Evolutionary conservation across 371 early-diverging fungal species (phyloP).

Genomic region (Mortierella polycephala): DNA sequence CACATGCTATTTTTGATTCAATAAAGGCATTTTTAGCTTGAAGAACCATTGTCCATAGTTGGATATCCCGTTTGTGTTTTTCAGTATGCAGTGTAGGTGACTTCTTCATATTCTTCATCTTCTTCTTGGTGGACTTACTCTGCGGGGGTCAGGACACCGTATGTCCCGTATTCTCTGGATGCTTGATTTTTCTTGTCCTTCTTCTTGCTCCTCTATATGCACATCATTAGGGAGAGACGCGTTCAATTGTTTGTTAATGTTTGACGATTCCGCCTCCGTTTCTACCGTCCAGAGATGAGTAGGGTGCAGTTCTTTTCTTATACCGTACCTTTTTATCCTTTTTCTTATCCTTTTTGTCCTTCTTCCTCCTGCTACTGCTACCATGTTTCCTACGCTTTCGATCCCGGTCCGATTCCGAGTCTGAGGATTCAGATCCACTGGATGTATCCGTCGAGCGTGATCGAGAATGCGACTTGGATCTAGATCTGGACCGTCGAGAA

Average conservation of each 20-base stretch:
- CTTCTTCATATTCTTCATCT: not conserved
- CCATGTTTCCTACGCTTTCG: slow-evolving; percentile 43
- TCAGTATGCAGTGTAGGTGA: too few species aligned
- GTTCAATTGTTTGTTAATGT: too few species aligned
- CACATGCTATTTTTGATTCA: slow-evolving; percentile 47
- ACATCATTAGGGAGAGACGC: not conserved
- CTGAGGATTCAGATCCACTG: slow-evolving; percentile 37
- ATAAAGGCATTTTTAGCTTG: not conserved
- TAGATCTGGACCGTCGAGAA: slow-evolving; percentile 24
- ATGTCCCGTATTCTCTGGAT: slow-evolving; percentile 37
- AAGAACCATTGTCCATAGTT: too few species aligned
- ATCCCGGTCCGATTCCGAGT: slow-evolving; percentile 37
- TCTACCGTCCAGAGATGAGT: not conserved
- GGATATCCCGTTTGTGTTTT: too few species aligned
- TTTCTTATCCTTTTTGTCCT: slow-evolving; percentile 46
- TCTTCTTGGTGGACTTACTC: slow-evolving; percentile 26
- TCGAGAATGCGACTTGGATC: slow-evolving; percentile 15
- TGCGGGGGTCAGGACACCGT: slow-evolving; percentile 44
- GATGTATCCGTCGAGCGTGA: slow-evolving; percentile 27
- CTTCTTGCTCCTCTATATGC: slow-evolving; percentile 45
- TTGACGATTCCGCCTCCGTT: too few species aligned
- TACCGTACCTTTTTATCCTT: slow-evolving; percentile 39
- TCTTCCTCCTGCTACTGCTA: slow-evolving; percentile 30
- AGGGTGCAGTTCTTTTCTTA: too few species aligned
- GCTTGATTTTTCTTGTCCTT: slow-evolving; percentile 26